Evolutionary conservation across 139 green algal genomes (phyloP).

Genomic region (Chlamydomonas schloesseri): DNA sequence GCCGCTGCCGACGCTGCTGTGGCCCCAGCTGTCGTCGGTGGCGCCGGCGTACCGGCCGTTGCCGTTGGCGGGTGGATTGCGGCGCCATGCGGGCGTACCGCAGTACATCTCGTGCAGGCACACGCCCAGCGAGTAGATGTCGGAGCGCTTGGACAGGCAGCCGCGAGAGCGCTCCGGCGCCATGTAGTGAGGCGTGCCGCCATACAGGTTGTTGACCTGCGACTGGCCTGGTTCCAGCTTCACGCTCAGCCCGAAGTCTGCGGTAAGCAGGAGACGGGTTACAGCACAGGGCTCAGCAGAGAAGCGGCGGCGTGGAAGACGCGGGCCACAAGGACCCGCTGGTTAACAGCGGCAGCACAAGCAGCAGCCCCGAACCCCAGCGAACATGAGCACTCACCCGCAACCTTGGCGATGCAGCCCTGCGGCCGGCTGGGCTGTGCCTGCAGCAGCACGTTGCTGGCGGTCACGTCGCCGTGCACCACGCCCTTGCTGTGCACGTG

Average conservation of each 20-base stretch:
- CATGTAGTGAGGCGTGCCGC: constrained; percentile 54
- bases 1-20: neutral
- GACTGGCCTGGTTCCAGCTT: constrained; percentile 33
- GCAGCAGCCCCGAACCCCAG: no score
- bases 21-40: neutral
- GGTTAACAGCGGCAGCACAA: no score
- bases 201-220: constrained; percentile 25
- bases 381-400: no score
- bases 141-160: neutral
- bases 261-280: no score
- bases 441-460: constrained; percentile 43
- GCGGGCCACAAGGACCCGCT: no score
- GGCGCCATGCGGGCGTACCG: constrained; percentile 38
- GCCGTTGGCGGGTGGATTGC: neutral
- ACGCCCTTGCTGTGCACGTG: constrained; percentile 39
- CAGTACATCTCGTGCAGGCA: constrained; percentile 41
- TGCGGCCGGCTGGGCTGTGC: neutral
- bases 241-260: constrained; percentile 50
- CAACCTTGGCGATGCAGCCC: constrained; percentile 42
- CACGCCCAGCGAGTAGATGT: constrained; percentile 34
- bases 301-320: no score
- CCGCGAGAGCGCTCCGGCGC: constrained; percentile 39
- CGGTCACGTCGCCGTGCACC: constrained; percentile 36
- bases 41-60: constrained; percentile 7
- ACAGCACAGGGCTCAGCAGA: no score